These are phyloP conservation scores for Paecilomyces fulvus DNA, from an alignment of 2,329 filamentous ascomycete genomes.

Conservation along the genomic window DNA sequence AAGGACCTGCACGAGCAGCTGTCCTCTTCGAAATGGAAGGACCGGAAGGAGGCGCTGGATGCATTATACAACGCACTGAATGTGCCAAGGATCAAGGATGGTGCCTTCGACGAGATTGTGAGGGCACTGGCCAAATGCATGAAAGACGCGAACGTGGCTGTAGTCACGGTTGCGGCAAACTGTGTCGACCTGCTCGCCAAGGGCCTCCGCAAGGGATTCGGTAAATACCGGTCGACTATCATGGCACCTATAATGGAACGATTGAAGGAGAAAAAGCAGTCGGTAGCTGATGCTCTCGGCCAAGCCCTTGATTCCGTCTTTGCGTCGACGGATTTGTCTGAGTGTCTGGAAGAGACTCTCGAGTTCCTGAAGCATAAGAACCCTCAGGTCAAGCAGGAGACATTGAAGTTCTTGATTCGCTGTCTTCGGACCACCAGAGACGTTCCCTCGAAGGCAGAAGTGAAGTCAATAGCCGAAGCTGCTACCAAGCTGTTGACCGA, in stretches of 20 bases:
- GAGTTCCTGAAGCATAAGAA: slow-evolving; percentile 89
- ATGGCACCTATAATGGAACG: slow-evolving; percentile 90
- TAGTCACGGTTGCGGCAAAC: slow-evolving; percentile 86
- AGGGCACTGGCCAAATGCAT: slow-evolving; percentile 85
- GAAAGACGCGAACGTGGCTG: slow-evolving; percentile 97
- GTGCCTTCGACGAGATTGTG: slow-evolving; percentile 75
- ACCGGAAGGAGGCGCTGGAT: slow-evolving; percentile 89
- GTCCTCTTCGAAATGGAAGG: slow-evolving; percentile 94
- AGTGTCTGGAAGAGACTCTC: slow-evolving; percentile 84
- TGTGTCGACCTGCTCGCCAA: slow-evolving; percentile 85
- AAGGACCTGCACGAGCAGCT: slow-evolving; percentile 75
- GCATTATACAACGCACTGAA: slow-evolving; percentile 68
- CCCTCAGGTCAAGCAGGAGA: slow-evolving; percentile 93
- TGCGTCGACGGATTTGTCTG: slow-evolving; percentile 60
- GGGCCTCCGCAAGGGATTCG: slow-evolving; percentile 69
- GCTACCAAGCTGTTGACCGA: slow-evolving; percentile 86
- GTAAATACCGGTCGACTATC: slow-evolving; percentile 69
- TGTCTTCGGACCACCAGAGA: slow-evolving; percentile 75
- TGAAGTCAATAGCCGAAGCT: slow-evolving; percentile 75
- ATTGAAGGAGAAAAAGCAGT: slow-evolving; percentile 91
- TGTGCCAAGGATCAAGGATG: slow-evolving; percentile 85
- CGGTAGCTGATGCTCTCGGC: slow-evolving; percentile 79
- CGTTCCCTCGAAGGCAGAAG: slow-evolving; percentile 76
- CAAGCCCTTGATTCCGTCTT: slow-evolving; percentile 71
- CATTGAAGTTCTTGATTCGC: slow-evolving; percentile 84